A percentile compares a stretch with the other conserved stretches of the same genome.
phyloP scores from a whole-genome alignment of 495 filamentous ascomycete genomes.

The Daldinia caldariorum region DNA sequence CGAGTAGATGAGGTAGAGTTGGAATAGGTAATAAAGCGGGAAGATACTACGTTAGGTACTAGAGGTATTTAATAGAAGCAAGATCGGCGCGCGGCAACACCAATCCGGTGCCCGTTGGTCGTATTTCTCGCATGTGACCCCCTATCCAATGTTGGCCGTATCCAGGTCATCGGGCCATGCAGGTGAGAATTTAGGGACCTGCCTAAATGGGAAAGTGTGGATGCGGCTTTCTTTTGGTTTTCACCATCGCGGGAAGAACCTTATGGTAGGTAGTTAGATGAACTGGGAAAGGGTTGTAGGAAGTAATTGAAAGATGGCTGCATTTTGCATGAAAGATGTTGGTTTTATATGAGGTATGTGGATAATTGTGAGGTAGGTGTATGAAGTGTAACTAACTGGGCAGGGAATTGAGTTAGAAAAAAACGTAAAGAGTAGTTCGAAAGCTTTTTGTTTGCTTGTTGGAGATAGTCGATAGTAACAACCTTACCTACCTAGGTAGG shows the following conservation, averaged over 20 bases:
- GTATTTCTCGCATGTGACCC: conserved; percentile 3
- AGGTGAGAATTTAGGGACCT: conserved; percentile 4
- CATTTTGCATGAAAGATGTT: too few relatives aligned
- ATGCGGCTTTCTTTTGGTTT: not conserved
- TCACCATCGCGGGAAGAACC: not conserved
- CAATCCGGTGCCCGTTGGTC: too few relatives aligned
- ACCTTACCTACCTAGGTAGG: too few relatives aligned
- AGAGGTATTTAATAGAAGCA: not conserved
- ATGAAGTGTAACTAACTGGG: too few relatives aligned
- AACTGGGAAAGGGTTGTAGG: too few relatives aligned
- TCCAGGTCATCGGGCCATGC: conserved; percentile 8
- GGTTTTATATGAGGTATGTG: too few relatives aligned
- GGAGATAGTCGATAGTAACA: too few relatives aligned
- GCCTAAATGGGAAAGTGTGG: conserved; percentile 7
- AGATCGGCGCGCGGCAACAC: not conserved
- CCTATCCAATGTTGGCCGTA: not conserved
- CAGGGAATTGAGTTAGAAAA: too few relatives aligned
- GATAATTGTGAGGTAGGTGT: too few relatives aligned
- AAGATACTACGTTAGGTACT: not conserved
- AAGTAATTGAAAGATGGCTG: too few relatives aligned
- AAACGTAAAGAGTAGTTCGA: too few relatives aligned
- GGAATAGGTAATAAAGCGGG: not conserved
- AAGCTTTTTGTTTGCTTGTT: too few relatives aligned
- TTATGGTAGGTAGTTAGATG: not conserved
- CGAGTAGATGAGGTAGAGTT: not conserved